These are phyloP conservation scores for Monilinia polystroma DNA, from an alignment of 2,329 filamentous ascomycete genomes.

Conservation along the genomic window DNA sequence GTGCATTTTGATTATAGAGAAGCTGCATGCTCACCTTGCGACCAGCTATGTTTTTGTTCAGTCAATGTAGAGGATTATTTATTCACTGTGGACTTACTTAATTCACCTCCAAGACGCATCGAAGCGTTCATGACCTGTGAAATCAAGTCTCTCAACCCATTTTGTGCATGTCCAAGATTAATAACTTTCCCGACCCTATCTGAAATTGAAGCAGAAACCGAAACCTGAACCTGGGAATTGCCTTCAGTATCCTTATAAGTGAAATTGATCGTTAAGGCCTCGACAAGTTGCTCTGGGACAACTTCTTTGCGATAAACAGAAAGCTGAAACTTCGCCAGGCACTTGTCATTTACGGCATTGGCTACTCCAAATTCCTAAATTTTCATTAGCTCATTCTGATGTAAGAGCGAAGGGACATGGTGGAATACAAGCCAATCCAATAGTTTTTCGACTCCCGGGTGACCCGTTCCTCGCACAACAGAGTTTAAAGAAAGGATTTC, in stretches of 20 bases:
- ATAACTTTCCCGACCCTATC: background rate
- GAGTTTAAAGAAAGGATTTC: slow-evolving; percentile 14
- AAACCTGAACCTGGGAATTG: slow-evolving; percentile 3
- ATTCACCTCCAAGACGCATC: background rate
- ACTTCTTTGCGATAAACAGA: slow-evolving; percentile 30
- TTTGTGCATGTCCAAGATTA: slow-evolving; percentile 20
- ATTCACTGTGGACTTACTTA: background rate
- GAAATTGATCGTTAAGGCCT: slow-evolving; percentile 34
- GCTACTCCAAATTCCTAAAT: slow-evolving; percentile 32
- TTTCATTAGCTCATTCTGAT: slow-evolving; percentile 15
- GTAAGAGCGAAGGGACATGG: background rate
- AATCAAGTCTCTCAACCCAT: slow-evolving; percentile 14
- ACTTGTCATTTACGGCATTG: slow-evolving; percentile 31
- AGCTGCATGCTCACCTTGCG: slow-evolving; percentile 28
- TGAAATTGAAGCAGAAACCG: slow-evolving; percentile 18
- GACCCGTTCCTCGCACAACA: slow-evolving; percentile 16
- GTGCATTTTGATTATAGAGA: slow-evolving; percentile 28
- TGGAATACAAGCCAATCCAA: slow-evolving; percentile 33
- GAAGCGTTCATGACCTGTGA: slow-evolving; percentile 12
- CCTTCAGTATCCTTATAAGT: slow-evolving; percentile 26
- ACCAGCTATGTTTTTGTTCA: slow-evolving; percentile 6
- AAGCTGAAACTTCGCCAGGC: slow-evolving; percentile 33
- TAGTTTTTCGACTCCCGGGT: slow-evolving; percentile 32
- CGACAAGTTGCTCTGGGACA: slow-evolving; percentile 28
- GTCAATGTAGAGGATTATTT: background rate